Evolutionary conservation across 1,284 basidiomycete genomes (phyloP).

Genomic region (Trametes pubescens): DNA sequence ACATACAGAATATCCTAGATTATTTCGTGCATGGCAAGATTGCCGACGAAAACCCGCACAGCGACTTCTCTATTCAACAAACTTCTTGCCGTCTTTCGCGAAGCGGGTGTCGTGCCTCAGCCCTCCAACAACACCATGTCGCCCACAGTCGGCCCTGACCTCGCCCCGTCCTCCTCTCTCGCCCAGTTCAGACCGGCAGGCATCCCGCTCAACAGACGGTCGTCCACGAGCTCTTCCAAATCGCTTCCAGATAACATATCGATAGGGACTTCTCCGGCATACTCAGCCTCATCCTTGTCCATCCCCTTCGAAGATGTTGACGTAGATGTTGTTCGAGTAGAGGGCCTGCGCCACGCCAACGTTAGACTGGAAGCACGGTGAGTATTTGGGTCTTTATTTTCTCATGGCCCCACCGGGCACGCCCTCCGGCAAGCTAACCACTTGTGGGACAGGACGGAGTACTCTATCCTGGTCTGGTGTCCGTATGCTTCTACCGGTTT

Average conservation of each 20-base stretch:
- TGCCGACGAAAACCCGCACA: conserved; percentile 24
- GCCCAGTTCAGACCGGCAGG: conserved; percentile 27
- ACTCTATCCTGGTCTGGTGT: conserved; percentile 37
- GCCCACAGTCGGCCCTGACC: conserved; percentile 41
- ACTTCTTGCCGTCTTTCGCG: conserved; percentile 35
- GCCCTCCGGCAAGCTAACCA: conserved; percentile 36
- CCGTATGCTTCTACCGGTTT: conserved; percentile 20
- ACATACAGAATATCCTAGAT: neutral
- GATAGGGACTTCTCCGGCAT: conserved; percentile 35
- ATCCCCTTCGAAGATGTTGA: conserved; percentile 53
- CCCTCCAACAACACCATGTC: conserved; percentile 34
- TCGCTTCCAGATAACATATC: conserved; percentile 32
- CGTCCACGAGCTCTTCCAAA: conserved; percentile 37
- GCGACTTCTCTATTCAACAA: conserved; percentile 33
- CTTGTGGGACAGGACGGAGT: conserved; percentile 36
- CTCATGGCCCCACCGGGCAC: conserved; percentile 33
- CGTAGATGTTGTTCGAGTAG: conserved; percentile 57
- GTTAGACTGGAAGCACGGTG: conserved; percentile 76
- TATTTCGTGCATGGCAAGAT: conserved; percentile 24
- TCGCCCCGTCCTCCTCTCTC: conserved; percentile 31
- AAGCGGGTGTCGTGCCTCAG: conserved; percentile 32
- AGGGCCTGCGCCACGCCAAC: conserved; percentile 71
- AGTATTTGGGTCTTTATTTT: conserved; percentile 45
- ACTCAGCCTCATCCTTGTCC: conserved; percentile 51
- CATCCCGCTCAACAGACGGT: conserved; percentile 31